A percentile compares a stretch with the other conserved stretches of the same genome.
These are phyloP conservation scores for Amoeboaphelidium protococcarum DNA, from an alignment of 371 early-diverging fungal genomes.

Conservation along the genomic window DNA sequence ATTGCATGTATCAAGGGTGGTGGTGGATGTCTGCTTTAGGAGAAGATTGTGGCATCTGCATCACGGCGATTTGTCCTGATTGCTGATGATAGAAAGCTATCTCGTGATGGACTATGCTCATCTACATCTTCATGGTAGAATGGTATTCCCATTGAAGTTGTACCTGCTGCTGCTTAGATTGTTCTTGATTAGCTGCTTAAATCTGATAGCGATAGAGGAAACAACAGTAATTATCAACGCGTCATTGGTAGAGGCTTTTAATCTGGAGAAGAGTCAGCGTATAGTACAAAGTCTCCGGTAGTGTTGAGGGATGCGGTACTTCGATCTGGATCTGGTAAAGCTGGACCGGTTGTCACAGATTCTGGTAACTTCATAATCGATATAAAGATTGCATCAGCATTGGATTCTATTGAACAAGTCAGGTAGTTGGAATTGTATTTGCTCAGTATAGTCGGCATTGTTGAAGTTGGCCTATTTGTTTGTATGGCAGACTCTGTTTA, in stretches of 20 bases:
- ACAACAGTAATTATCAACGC: too few species aligned
- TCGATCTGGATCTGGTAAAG: constrained; percentile 62
- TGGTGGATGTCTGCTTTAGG: constrained; percentile 72
- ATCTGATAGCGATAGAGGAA: too few species aligned
- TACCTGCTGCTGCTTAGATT: constrained; percentile 48
- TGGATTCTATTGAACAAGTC: constrained; percentile 22
- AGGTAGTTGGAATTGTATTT: constrained; percentile 26
- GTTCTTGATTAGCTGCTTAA: too few species aligned
- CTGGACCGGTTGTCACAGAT: constrained; percentile 81
- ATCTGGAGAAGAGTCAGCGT: constrained; percentile 18
- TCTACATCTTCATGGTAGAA: constrained; percentile 27
- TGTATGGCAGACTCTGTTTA: constrained; percentile 52
- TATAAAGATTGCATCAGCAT: constrained; percentile 43
- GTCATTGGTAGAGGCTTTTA: constrained; percentile 15
- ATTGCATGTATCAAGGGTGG: constrained; percentile 75
- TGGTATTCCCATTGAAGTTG: constrained; percentile 71
- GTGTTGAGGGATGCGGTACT: too few species aligned
- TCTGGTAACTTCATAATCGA: constrained; percentile 83
- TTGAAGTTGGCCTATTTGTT: constrained; percentile 75
- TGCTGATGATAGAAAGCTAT: constrained; percentile 64
- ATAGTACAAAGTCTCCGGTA: too few species aligned
- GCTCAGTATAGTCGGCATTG: constrained; percentile 46
- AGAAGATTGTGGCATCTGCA: constrained; percentile 62
- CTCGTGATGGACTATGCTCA: constrained; percentile 5
- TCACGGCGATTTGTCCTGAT: constrained; percentile 56